Conservation (phyloP, 805 yeast genomes). For the Starmerella kuoi region DNA sequence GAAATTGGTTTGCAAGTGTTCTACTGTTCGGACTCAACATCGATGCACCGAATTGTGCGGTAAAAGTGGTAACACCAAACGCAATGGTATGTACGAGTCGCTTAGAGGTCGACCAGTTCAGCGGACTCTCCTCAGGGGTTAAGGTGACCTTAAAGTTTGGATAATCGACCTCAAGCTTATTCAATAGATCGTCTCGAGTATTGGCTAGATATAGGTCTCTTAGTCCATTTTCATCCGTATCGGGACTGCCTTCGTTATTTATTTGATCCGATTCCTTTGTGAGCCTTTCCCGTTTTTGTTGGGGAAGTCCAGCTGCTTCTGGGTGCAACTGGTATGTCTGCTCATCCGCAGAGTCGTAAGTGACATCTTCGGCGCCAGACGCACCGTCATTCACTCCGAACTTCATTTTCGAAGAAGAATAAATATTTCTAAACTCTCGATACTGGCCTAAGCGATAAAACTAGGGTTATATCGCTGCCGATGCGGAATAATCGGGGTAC, state of each 20-base stretch:
- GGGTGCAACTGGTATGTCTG: not conserved
- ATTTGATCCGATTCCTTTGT: too few species aligned
- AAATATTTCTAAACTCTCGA: too few species aligned
- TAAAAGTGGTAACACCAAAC: slow-evolving; percentile 36
- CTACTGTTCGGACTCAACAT: slow-evolving; percentile 42
- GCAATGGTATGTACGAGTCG: slow-evolving; percentile 34
- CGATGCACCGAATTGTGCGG: slow-evolving; percentile 44
- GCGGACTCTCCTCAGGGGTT: slow-evolving; percentile 32
- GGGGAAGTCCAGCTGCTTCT: too few species aligned
- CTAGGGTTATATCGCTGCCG: too few species aligned
- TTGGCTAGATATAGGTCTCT: not conserved
- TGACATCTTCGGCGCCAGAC: not conserved
- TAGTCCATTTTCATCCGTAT: not conserved
- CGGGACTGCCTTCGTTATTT: too few species aligned
- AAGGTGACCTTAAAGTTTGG: slow-evolving; percentile 12
- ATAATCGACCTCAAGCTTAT: slow-evolving; percentile 10
- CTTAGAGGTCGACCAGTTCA: slow-evolving; percentile 40
- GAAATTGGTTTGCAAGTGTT: slow-evolving; percentile 36
- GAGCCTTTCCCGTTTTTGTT: too few species aligned
- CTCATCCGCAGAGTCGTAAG: not conserved
- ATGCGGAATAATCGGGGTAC: too few species aligned
- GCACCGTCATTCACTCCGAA: not conserved
- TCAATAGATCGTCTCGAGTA: slow-evolving; percentile 2
- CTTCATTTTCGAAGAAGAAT: not conserved
- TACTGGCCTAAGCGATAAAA: too few species aligned